Evolutionary conservation across 2,329 filamentous ascomycete genomes (phyloP).

Genomic region (Pseudogymnoascus sp.): DNA sequence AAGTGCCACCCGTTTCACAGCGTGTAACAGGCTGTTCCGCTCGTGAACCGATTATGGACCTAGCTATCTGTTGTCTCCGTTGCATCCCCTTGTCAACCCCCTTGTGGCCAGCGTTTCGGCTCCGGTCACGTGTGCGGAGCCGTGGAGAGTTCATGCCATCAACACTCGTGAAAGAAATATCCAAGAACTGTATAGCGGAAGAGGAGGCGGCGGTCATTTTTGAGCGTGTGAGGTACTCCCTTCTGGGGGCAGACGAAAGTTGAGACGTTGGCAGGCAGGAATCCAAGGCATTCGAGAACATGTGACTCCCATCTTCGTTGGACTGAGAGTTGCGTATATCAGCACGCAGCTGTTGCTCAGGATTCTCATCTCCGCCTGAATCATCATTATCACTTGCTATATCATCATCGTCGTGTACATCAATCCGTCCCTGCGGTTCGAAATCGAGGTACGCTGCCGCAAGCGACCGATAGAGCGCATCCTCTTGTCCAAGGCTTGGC

Average conservation of each 20-base stretch:
- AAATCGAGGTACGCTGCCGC: constrained; percentile 26
- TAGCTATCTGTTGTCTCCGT: neutral
- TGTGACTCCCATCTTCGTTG: constrained; percentile 16
- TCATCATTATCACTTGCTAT: constrained; percentile 26
- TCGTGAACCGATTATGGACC: neutral
- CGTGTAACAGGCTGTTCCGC: too few relatives aligned
- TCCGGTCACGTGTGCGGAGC: neutral
- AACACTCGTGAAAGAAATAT: constrained; percentile 2
- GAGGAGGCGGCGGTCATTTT: neutral
- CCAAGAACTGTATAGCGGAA: constrained; percentile 2
- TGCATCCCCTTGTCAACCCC: neutral
- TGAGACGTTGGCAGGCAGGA: neutral
- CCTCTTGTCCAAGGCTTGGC: constrained; percentile 24
- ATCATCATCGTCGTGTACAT: constrained; percentile 8
- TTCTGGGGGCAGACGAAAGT: neutral
- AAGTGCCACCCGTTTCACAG: neutral
- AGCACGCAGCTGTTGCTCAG: constrained; percentile 28
- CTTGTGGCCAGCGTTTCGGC: neutral
- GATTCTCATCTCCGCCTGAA: constrained; percentile 35
- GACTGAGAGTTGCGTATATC: constrained; percentile 13
- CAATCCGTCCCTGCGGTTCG: constrained; percentile 14
- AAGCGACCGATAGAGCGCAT: constrained; percentile 25
- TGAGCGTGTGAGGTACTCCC: neutral
- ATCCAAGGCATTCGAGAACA: constrained; percentile 1
- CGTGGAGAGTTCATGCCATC: constrained; percentile 1